Evolutionary conservation across 2,329 filamentous ascomycete genomes (phyloP).

Genomic region (Clarireedia sp.): DNA sequence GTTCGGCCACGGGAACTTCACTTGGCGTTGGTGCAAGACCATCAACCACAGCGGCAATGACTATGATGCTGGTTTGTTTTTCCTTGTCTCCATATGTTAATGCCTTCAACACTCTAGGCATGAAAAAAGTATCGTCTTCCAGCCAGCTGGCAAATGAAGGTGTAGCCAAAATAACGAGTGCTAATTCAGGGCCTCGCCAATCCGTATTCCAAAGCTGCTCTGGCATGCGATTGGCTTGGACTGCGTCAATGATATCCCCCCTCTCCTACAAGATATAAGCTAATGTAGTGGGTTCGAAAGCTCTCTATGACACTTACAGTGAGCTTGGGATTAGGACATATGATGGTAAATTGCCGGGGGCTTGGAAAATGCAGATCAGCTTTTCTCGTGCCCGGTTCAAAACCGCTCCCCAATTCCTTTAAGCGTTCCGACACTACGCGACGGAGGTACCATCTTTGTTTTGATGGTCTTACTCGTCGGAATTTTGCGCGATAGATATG

Average conservation of each 20-base stretch:
- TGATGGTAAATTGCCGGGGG: slow-evolving; percentile 9
- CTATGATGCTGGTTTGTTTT: slow-evolving; percentile 16
- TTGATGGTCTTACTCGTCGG: no score
- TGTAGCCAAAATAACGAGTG: slow-evolving; percentile 29
- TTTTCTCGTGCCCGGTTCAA: neutral
- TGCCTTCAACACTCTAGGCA: slow-evolving; percentile 20
- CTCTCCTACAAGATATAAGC: slow-evolving; percentile 7
- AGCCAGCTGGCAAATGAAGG: slow-evolving; percentile 26
- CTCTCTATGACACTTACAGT: neutral
- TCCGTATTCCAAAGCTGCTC: neutral
- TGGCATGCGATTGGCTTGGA: neutral
- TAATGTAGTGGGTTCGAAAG: neutral
- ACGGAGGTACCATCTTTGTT: no score
- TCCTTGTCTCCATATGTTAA: slow-evolving; percentile 1
- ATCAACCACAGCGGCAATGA: slow-evolving; percentile 49
- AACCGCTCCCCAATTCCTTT: neutral
- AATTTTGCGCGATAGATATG: no score
- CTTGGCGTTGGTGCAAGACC: slow-evolving; percentile 34
- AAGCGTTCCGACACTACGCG: no score
- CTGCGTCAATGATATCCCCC: neutral
- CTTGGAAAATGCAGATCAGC: neutral
- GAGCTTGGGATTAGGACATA: slow-evolving; percentile 3
- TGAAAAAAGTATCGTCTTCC: slow-evolving; percentile 24
- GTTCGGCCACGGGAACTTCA: slow-evolving; percentile 7
- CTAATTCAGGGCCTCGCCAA: slow-evolving; percentile 6